Percentiles rank a stretch among this genome's conserved stretches.
These are phyloP conservation scores for Eucalyptus caleyi DNA, from an alignment of 345 rosid species.

Conservation along the genomic window DNA sequence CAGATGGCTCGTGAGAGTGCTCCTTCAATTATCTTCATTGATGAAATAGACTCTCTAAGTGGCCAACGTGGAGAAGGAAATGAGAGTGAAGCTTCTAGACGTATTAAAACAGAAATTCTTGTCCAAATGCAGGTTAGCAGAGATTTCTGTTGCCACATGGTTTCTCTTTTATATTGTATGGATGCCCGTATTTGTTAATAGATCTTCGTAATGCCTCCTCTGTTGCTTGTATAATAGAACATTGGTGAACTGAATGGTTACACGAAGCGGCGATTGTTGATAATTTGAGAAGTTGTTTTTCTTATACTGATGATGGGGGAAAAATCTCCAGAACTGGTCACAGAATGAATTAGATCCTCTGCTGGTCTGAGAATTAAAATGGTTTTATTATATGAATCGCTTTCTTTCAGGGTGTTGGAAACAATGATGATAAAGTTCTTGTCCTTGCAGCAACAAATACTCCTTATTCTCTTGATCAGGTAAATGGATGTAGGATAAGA, in stretches of 20 bases:
- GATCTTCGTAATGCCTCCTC: neutral
- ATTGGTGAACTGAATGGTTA: neutral
- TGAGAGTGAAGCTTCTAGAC: constrained; percentile 94
- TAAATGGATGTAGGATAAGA: neutral
- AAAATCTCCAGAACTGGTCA: neutral
- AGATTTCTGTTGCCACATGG: neutral
- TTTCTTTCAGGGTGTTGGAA: constrained; percentile 64
- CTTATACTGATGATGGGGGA: neutral
- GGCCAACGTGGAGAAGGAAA: constrained; percentile 95
- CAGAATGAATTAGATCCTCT: neutral
- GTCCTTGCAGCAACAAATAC: constrained; percentile 94
- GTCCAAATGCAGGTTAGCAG: constrained; percentile 91
- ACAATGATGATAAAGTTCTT: constrained; percentile 84
- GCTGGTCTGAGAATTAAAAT: neutral
- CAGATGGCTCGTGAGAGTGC: constrained; percentile 97
- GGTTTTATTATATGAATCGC: neutral
- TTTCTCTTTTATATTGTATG: neutral
- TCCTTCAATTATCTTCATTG: constrained; percentile 84
- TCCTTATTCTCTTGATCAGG: constrained; percentile 94
- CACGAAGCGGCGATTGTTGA: neutral
- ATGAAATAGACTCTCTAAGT: constrained; percentile 89
- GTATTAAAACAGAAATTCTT: constrained; percentile 93
- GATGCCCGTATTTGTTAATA: neutral
- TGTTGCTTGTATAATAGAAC: neutral
- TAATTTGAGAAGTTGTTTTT: neutral